Percentiles rank a stretch among this genome's conserved stretches.
These are phyloP conservation scores for Cornus suecica DNA, from an alignment of 148 eudicot genomes.

Conservation along the genomic window DNA sequence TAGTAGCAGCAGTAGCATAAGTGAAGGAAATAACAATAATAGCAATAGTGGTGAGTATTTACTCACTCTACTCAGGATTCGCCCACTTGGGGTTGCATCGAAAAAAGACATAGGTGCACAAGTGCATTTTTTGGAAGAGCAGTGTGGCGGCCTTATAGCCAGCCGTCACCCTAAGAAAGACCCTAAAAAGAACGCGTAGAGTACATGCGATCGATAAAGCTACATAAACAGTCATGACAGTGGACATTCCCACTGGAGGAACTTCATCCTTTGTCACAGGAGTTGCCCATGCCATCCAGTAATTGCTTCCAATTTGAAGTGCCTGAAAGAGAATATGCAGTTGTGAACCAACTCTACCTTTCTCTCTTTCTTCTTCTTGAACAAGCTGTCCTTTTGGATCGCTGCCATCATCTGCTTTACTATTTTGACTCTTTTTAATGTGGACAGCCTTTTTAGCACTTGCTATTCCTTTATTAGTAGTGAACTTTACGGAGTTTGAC, in stretches of 20 bases:
- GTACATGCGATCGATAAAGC: slow-evolving; percentile 48
- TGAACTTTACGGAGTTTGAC: background rate
- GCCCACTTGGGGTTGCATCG: slow-evolving; percentile 62
- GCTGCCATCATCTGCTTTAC: background rate
- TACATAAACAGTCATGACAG: slow-evolving; percentile 43
- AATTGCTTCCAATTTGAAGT: slow-evolving; percentile 37
- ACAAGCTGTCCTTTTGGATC: background rate
- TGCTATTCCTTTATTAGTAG: background rate
- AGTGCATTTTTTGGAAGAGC: slow-evolving; percentile 58
- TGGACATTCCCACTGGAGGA: slow-evolving; percentile 32
- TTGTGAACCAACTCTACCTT: background rate
- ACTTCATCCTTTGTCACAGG: slow-evolving; percentile 42
- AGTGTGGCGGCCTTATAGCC: slow-evolving; percentile 49
- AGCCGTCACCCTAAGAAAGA: slow-evolving; percentile 30
- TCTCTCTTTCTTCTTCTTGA: background rate
- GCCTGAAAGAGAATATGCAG: background rate
- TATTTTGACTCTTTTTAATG: background rate
- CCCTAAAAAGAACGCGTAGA: slow-evolving; percentile 41
- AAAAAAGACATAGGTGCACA: slow-evolving; percentile 60
- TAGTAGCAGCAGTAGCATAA: background rate
- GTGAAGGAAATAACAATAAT: background rate
- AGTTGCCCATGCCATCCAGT: slow-evolving; percentile 74
- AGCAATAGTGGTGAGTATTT: background rate
- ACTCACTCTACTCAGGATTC: slow-evolving; percentile 54
- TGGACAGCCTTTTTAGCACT: background rate